Base-by-base conservation (phyloP, 2,329 filamentous ascomycete genomes). In the Cercospora beticola region DNA sequence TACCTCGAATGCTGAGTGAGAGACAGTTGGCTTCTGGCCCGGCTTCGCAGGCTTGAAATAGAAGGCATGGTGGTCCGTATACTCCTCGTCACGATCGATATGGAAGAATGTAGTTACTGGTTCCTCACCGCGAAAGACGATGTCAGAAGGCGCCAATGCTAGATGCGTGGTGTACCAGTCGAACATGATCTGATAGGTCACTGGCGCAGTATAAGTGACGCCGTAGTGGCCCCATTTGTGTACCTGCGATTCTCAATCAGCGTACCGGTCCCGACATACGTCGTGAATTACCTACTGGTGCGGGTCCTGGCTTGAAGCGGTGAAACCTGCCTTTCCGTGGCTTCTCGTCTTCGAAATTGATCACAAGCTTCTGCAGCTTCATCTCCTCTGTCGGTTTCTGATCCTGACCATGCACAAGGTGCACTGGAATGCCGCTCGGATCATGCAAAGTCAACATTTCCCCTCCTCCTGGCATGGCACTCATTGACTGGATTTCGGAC, bases 1-100 rank as follows among this genome's bases (percentile, higher is more conserved):
- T 4, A 90, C 89, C 79, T 92, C 90, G 72, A 89, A 92, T 2
- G 84, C 87, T 18, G 86, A 86, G 79, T 92, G 90, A 76, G 92
- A 89, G 2, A 91, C 87, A 36, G 72, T 76, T 0, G 75, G 73
- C 23, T 81, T 79, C 65, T 74, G 71, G 12, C n/a, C 46, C 5
- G 65, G 59, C 16, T 52, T 52, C n/a, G 59, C 60, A 2, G 43
- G 59, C 69, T 78, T 75, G 69, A 87, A 79, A 78, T 88, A 87
- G 66, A 88, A 83, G 2, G 78, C 80, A 73, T 89, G 87, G 72
- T 89, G 87, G 73, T 89, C 87, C 0, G 82, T 81, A 67, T 81
- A 83, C 0, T 79, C 78, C 0, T 79, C 73, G 0, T 86, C 87
- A 1, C 82, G 78, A 71, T 88, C 86, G 16, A 89, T 79, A 70